A percentile compares a stretch with the other conserved stretches of the same genome.
Evolutionary conservation across 192 early-diverging fungal genomes (phyloP).

Genomic region (Gryganskiella cystojenkinii): DNA sequence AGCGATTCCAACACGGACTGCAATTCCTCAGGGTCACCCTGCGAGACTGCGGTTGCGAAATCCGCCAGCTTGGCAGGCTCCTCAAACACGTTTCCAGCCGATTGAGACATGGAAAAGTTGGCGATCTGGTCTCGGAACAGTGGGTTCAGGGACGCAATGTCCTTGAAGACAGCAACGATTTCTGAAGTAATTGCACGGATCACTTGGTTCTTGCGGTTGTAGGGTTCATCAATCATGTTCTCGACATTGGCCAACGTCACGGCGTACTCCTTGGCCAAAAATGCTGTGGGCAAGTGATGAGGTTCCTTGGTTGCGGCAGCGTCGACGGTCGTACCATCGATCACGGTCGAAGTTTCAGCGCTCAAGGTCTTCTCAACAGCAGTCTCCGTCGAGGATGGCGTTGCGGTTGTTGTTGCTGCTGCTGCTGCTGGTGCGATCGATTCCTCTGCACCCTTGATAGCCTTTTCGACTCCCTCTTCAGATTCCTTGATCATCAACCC

Average conservation of each 20-base stretch:
- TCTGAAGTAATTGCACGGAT: constrained; percentile 94
- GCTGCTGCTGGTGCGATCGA: constrained; percentile 19
- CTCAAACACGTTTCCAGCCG: constrained; percentile 94
- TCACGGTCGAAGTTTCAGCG: constrained; percentile 14
- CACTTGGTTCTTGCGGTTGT: constrained; percentile 85
- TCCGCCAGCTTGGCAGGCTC: constrained; percentile 96
- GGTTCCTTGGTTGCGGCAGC: constrained; percentile 13
- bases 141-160: constrained; percentile 94
- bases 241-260: constrained; percentile 92
- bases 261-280: constrained; percentile 72
- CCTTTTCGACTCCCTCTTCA: constrained; percentile 25
- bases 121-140: constrained; percentile 99
- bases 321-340: constrained; percentile 29
- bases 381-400: background rate
- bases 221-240: constrained; percentile 86
- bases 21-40: constrained; percentile 91
- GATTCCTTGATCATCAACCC: constrained; percentile 39
- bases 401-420: background rate
- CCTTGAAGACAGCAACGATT: constrained; percentile 96
- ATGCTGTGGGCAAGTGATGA: constrained; percentile 43
- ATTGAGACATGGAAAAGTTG: constrained; percentile 95
- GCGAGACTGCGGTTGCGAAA: constrained; percentile 96
- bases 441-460: constrained; percentile 33
- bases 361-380: constrained; percentile 6
- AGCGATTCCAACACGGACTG: constrained; percentile 93